Percentiles rank a stretch among this genome's conserved stretches.
phyloP scores from a whole-genome alignment of 192 early-diverging fungal species.

The Podila epicladia region DNA sequence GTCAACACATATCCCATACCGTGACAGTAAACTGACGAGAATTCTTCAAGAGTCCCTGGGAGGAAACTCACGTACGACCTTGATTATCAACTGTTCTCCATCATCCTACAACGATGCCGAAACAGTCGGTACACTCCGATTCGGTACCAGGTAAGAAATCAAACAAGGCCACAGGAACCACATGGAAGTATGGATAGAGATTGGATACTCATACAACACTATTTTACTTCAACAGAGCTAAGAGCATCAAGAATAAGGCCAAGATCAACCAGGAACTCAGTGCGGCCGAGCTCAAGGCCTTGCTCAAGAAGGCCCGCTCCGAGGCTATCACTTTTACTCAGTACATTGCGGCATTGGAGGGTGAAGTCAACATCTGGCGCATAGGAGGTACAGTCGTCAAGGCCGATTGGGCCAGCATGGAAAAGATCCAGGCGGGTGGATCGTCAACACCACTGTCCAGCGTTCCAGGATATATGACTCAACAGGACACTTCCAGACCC shows the following conservation, averaged over 20 bases:
- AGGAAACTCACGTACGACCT: conserved; percentile 98
- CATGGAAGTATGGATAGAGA: no score
- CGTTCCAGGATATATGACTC: conserved; percentile 56
- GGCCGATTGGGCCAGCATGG: conserved; percentile 67
- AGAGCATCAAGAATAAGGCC: conserved; percentile 99
- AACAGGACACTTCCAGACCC: conserved; percentile 65
- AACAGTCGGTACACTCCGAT: conserved; percentile 92
- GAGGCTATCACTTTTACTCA: conserved; percentile 84
- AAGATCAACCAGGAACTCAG: conserved; percentile 98
- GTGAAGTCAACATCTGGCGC: conserved; percentile 93
- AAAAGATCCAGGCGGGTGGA: conserved; percentile 58
- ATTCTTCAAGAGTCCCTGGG: conserved; percentile 99
- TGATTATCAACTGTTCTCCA: conserved; percentile 99
- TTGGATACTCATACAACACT: not conserved
- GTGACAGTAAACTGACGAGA: conserved; percentile 98
- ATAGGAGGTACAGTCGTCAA: conserved; percentile 74
- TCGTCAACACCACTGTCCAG: conserved; percentile 51
- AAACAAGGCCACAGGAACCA: no score
- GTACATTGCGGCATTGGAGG: conserved; percentile 86
- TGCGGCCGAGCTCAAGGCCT: conserved; percentile 92
- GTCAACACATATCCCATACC: conserved; percentile 98
- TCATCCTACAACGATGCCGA: conserved; percentile 97
- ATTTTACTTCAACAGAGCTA: conserved; percentile 69
- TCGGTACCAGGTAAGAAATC: conserved; percentile 79
- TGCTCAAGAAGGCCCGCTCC: conserved; percentile 90